Evolutionary conservation across 768 basidiomycete species (phyloP), one percentile per base, ranked within the genome.

Genomic region (Boletus coccyginus): DNA sequence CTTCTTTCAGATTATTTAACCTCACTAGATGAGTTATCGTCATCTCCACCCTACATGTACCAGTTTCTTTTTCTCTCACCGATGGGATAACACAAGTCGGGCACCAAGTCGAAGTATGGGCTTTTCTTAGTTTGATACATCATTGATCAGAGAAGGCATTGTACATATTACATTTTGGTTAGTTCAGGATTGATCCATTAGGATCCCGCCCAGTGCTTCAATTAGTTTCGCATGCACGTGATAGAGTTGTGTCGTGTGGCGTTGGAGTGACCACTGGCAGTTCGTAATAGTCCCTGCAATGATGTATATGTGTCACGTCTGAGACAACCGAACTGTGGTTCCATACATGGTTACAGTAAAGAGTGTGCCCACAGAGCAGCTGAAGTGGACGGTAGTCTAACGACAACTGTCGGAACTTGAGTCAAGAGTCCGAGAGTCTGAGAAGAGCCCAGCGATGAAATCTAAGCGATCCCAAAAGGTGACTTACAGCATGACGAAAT

Each of bases 11-110:
- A 29, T 43, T 5, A 39, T 19, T 56, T 19, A 7, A 39, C 31
- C 29, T 41, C 17, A 8, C 6, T 41, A 36, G 60, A 14, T 3
- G 24, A n/a, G 32, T 40, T 53, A 54, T 43, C 43, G 24, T 32
- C 24, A 52, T 49, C 21, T 29, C 24, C 14, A 32, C 7, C 46
- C 21, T 62, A 60, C 55, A 3, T 58, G 64, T 67, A 67, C 16
- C 9, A 55, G 27, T 46, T 61, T 57, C 60, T 31, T 43, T 27
- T 31, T 11, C 12, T 35, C 21, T 46, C 12, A 16, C 12, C 12
- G 32, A 42, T 17, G 13, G 32, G 43, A 43, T 7, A 31, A 43
- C 10, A 7, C 13, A 24, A 13, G 7, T 14, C 27, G 27, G 27
- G 12, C 21, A n/a, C 38, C 14, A 40, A 43, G 32, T 41, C 5